Base-by-base conservation (phyloP, 2,329 filamentous ascomycete genomes). In the Diatrype stigma region DNA sequence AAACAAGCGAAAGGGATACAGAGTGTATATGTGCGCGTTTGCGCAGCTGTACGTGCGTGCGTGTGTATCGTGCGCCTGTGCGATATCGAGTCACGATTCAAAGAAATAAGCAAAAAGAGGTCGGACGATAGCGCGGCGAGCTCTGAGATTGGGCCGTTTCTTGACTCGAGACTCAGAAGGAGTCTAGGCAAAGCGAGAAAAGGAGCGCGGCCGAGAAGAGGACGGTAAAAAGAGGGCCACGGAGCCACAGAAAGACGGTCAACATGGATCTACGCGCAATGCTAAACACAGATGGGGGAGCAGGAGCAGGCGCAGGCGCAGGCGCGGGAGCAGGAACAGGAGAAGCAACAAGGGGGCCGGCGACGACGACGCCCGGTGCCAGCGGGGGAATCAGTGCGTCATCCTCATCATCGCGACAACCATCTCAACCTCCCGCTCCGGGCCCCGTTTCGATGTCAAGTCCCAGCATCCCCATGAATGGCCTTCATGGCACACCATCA, bases 261-360 rank as follows among this genome's bases (percentile, higher is more conserved):
- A n/a, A 40, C 34, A 60, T 65, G 62, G 62, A 65, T 59, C 28
- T 64, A 53, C 62, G 55, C 54, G 52, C 73, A 16, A 77, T 84
- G 60, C 67, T 84, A 45, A 84, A 82, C 64, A 70, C 73, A 21
- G 72, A 76, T 34, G 79, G 59, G 17, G 63, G 52, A 30, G 57
- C 54, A n/a, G 53, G 35, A 22, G 32, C 61, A 63, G 45, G 66
- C 67, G 47, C 56, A 64, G 47, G 66, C 67, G 54, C 62, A 67
- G 62, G 60, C 23, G 50, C 62, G 6, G 38, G 48, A 46, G 56
- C 49, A 52, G 58, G 47, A 57, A 45, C 54, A 46, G 56, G 48
- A 52, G 58, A 47, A 57, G 46, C 54, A 53, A 54, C 53, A 26
- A 51, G 46, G 46, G 22, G 3, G n/a, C 23, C 40, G 26, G 7